phyloP scores from a whole-genome alignment of 169 alveolate genomes.

The Cryptosporidium ubiquitum region DNA sequence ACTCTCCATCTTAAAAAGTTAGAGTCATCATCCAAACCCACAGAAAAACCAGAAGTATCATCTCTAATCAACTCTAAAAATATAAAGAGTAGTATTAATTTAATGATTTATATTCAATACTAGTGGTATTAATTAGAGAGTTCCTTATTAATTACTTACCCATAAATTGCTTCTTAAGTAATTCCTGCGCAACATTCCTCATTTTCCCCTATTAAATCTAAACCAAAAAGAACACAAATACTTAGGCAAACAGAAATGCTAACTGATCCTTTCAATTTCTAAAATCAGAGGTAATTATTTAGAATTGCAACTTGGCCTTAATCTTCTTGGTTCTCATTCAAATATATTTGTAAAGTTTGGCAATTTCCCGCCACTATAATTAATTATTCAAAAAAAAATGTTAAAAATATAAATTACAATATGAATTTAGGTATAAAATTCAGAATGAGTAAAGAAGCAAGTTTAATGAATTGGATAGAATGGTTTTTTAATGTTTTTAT shows the following conservation, averaged over 20 bases:
- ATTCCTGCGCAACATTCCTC: conserved; percentile 84
- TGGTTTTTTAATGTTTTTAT: background rate
- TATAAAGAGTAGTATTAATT: background rate
- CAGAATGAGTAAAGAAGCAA: background rate
- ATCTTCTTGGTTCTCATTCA: background rate
- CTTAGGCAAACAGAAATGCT: background rate
- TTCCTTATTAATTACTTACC: conserved; percentile 74
- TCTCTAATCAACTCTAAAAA: conserved; percentile 85
- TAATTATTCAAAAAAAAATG: background rate
- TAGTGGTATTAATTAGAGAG: background rate
- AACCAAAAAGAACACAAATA: conserved; percentile 21
- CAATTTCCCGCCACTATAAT: background rate
- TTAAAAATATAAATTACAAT: background rate
- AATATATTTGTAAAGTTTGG: background rate
- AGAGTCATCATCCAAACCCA: conserved; percentile 93
- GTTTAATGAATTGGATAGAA: background rate
- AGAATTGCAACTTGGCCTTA: background rate
- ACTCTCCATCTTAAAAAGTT: conserved; percentile 94
- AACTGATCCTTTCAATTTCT: background rate
- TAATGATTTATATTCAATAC: background rate
- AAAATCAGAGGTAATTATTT: background rate
- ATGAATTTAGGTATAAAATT: background rate
- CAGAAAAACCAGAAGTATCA: conserved; percentile 91
- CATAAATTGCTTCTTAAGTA: conserved; percentile 83
- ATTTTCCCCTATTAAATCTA: conserved; percentile 54